Conservation (phyloP, 129 eudicot genomes). For the Helichrysum umbraculigerum region DNA sequence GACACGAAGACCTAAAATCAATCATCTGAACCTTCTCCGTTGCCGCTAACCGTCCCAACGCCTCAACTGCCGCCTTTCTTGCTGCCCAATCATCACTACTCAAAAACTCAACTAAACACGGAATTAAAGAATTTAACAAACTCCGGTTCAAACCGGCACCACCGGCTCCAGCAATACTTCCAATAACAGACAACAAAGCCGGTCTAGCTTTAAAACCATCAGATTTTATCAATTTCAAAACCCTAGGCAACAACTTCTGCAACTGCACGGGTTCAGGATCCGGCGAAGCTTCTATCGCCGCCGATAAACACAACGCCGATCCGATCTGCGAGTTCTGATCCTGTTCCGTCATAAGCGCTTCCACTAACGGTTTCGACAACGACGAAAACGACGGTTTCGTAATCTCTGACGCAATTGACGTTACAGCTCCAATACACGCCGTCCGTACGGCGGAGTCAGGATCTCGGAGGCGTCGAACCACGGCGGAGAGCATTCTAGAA, state of each 20-base stretch:
- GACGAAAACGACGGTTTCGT: slow-evolving; percentile 47
- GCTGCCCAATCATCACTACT: slow-evolving; percentile 79
- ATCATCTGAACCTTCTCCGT: slow-evolving; percentile 38
- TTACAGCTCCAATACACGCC: slow-evolving; percentile 61
- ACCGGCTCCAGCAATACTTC: slow-evolving; percentile 57
- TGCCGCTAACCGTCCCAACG: slow-evolving; percentile 54
- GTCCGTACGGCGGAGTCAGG: slow-evolving; percentile 73
- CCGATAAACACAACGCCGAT: slow-evolving; percentile 68
- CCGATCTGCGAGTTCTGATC: slow-evolving; percentile 70
- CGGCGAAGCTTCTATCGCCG: slow-evolving; percentile 67
- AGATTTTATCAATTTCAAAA: slow-evolving; percentile 51
- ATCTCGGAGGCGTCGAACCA: slow-evolving; percentile 78
- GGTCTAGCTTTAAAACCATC: slow-evolving; percentile 71
- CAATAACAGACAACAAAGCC: slow-evolving; percentile 61
- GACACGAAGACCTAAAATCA: slow-evolving; percentile 53
- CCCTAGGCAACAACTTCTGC: slow-evolving; percentile 54
- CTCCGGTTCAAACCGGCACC: slow-evolving; percentile 42
- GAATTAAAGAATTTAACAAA: slow-evolving; percentile 41
- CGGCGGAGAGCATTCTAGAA: slow-evolving; percentile 51
- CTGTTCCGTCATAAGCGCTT: slow-evolving; percentile 58
- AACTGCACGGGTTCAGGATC: slow-evolving; percentile 56
- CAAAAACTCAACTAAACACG: slow-evolving; percentile 55
- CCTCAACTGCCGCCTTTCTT: slow-evolving; percentile 85
- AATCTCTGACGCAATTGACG: slow-evolving; percentile 48
- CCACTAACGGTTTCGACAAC: slow-evolving; percentile 53